These are phyloP conservation scores for Aplosporella prunicola DNA, from an alignment of 2,329 filamentous ascomycete genomes.

Conservation along the genomic window DNA sequence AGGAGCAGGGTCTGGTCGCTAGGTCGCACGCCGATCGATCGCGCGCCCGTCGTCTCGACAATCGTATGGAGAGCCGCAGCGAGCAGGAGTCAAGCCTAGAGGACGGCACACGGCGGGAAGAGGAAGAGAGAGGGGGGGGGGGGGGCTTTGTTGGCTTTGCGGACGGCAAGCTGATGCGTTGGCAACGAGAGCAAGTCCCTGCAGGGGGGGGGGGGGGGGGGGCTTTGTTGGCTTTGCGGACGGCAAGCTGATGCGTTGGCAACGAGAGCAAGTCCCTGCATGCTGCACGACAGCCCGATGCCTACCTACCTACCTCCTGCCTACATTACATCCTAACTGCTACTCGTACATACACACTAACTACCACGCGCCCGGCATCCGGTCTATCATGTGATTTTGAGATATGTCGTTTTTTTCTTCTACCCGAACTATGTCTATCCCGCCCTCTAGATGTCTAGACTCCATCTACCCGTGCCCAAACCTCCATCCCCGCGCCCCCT, in stretches of 20 bases:
- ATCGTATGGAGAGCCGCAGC: too few species aligned
- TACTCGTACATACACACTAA: too few species aligned
- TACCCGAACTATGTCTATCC: slow-evolving; percentile 8
- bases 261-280: too few species aligned
- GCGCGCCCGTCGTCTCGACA: too few species aligned
- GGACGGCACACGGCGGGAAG: not conserved
- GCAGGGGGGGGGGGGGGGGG: too few species aligned
- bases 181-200: slow-evolving; percentile 4
- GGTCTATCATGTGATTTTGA: slow-evolving; percentile 6
- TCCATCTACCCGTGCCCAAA: not conserved
- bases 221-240: not conserved
- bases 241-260: slow-evolving; percentile 7
- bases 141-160: slow-evolving; percentile 1
- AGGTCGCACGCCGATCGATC: too few species aligned
- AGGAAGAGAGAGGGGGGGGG: slow-evolving; percentile 1
- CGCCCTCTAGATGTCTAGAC: not conserved
- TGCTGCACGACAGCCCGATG: too few species aligned
- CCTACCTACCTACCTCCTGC: too few species aligned
- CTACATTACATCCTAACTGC: too few species aligned
- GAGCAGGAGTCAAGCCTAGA: too few species aligned
- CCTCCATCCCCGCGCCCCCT: not conserved
- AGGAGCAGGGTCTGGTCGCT: too few species aligned
- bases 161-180: slow-evolving; percentile 5
- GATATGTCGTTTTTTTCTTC: slow-evolving; percentile 1
- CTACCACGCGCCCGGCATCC: too few species aligned